Evolutionary conservation across 75 land plant species (phyloP).

Genomic region (Selaginella tamariscina): DNA sequence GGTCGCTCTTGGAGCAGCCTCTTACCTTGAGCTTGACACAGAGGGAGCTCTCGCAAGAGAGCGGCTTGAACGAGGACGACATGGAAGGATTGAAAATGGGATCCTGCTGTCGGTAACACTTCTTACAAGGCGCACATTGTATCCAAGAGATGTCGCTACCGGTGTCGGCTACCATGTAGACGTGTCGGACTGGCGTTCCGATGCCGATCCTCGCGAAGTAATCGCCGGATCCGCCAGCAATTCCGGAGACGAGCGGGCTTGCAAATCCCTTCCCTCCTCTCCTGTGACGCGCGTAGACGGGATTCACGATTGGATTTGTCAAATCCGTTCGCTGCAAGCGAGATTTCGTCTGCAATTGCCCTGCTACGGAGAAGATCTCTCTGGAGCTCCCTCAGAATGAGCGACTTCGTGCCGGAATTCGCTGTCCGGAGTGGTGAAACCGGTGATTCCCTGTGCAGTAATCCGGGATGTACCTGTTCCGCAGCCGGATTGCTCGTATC

Average conservation of each 20-base stretch:
- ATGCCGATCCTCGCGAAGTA: constrained; percentile 58
- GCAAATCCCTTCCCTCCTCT: constrained; percentile 27
- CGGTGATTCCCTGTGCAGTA: not conserved
- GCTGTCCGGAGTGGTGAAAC: not conserved
- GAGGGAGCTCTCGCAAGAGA: constrained; percentile 39
- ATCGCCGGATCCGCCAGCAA: constrained; percentile 59
- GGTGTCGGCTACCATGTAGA: constrained; percentile 63
- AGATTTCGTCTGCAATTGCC: not conserved
- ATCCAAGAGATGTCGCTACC: constrained; percentile 79
- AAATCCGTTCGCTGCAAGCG: not conserved
- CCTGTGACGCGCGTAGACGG: not conserved
- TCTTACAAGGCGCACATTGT: constrained; percentile 69
- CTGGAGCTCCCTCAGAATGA: not conserved
- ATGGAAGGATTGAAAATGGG: constrained; percentile 63
- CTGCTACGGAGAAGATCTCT: not conserved
- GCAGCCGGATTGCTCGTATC: too few species aligned
- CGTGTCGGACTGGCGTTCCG: constrained; percentile 44
- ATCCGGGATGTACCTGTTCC: too few species aligned
- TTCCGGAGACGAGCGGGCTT: constrained; percentile 53
- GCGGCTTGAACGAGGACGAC: constrained; percentile 43
- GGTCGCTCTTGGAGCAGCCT: constrained; percentile 27
- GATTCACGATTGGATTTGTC: not conserved
- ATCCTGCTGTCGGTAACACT: constrained; percentile 63
- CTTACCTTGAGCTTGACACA: constrained; percentile 36
- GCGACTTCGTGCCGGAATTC: not conserved